Percentiles rank a stretch among this genome's conserved stretches.
Conservation (phyloP, 2,329 filamentous ascomycete species). For the Ascochyta koolunga region DNA sequence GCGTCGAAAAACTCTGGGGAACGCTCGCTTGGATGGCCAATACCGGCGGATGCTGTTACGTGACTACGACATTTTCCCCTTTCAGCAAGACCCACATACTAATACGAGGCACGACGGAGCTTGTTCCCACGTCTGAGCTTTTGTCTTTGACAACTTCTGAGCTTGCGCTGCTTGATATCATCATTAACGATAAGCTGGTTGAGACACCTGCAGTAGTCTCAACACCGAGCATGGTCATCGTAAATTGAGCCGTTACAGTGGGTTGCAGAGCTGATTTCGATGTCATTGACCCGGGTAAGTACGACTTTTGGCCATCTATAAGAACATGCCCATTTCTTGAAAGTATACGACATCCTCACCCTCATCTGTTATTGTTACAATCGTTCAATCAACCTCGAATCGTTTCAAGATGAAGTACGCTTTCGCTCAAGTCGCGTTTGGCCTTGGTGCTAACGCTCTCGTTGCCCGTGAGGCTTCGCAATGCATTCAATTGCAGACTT, state of each 20-base stretch:
- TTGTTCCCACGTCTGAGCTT: conserved; percentile 8
- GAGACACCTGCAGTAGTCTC: not conserved
- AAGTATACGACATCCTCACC: not conserved
- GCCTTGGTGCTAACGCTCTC: conserved; percentile 31
- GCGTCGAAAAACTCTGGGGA: conserved; percentile 11
- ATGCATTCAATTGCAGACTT: conserved; percentile 25
- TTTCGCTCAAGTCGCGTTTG: conserved; percentile 25
- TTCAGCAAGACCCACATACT: conserved; percentile 1
- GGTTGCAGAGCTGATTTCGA: not conserved
- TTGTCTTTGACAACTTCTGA: not conserved
- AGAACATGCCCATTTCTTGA: not conserved
- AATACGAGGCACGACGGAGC: not conserved
- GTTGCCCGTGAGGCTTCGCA: conserved; percentile 26
- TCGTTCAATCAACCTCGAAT: conserved; percentile 2
- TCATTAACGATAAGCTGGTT: conserved; percentile 16
- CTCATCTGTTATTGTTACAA: not conserved
- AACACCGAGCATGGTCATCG: conserved; percentile 6
- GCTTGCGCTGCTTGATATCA: conserved; percentile 23
- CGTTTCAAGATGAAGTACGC: conserved; percentile 30
- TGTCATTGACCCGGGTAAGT: conserved; percentile 10
- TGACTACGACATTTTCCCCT: conserved; percentile 12
- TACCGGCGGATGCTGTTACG: conserved; percentile 23
- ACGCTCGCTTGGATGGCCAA: conserved; percentile 13
- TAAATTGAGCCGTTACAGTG: not conserved
- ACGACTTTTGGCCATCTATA: conserved; percentile 1